Base-by-base conservation (phyloP, 1,139 yeast genomes). In the Lipomyces yarrowii region DNA sequence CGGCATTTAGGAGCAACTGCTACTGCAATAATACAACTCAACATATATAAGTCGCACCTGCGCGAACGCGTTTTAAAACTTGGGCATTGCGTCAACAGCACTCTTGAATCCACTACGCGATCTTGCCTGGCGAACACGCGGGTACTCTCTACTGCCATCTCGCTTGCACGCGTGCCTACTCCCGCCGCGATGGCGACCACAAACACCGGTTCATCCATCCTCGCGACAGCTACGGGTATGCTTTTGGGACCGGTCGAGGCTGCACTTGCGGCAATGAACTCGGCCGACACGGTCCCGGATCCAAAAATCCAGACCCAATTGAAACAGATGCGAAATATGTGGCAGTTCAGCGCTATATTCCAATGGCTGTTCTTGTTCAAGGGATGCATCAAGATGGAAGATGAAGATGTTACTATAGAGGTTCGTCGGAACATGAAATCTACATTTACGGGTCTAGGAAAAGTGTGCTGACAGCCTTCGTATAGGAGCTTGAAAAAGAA, bases 211-310 rank as follows among this genome's bases (percentile, higher is more conserved):
- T 18, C 48, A 10, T 8, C 53, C 11, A 23, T 35, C 33, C 18
- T 39, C 42, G 39, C 60, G 35, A 60, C 63, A 18, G 60, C 67
- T 39, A 35, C 67, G 21, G 67, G 64, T 18, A 64, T 60, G 30
- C 21, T 15, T 48, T 62, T 70, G 60, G 70, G 62, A 57, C 73
- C 74, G 18, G 67, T 71, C 60, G 71, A 73, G 57, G 72, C 72
- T 18, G 76, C 77, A 59, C 67, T 73, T 37, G 74, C 73, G 48
- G 66, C 67, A 56, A 59, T 68, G 57, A 73, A 71, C 65, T 60
- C 69, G 35, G 71, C 68, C 13, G 71, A 63, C 64, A 73, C 71
- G 57, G 74, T 73, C 39, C 70, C 72, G 39, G 72, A 70, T 60
- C 72, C 74, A 51, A 72, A 60, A 15, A 10, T 64, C 13, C 67